phyloP scores from a whole-genome alignment of 768 basidiomycete species.

The Clitopilus hobsonii region DNA sequence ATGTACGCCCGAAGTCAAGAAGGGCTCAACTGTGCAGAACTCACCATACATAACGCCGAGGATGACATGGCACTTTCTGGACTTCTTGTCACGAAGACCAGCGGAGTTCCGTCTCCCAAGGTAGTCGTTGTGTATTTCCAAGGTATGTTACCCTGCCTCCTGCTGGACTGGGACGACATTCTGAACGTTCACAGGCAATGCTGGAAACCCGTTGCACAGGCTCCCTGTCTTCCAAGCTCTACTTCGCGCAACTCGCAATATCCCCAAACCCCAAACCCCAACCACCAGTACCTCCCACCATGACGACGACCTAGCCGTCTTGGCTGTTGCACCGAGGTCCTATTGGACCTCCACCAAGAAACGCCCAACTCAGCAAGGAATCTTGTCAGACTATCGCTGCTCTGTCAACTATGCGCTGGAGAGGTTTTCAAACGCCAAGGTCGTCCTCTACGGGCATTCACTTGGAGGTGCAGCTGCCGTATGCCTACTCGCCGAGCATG shows the following conservation, averaged over 20 bases:
- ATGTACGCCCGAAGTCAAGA: conserved; percentile 9
- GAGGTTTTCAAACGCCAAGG: conserved; percentile 24
- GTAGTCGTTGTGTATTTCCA: conserved; percentile 19
- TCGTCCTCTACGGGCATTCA: conserved; percentile 44
- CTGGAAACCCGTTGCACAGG: conserved; percentile 43
- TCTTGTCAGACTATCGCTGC: conserved; percentile 34
- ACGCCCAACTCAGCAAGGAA: conserved; percentile 31
- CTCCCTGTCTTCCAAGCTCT: conserved; percentile 34
- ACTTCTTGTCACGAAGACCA: conserved; percentile 8
- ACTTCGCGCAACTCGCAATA: conserved; percentile 43
- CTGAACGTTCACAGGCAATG: conserved; percentile 39
- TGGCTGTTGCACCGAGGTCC: conserved; percentile 43
- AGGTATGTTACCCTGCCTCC: conserved; percentile 10
- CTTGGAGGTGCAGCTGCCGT: conserved; percentile 41
- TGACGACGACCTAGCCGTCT: conserved; percentile 14
- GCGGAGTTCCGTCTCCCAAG: conserved; percentile 1
- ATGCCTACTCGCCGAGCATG: conserved; percentile 26
- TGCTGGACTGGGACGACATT: background rate
- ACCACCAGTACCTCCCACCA: background rate
- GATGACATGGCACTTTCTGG: conserved; percentile 8
- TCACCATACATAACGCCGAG: conserved; percentile 5
- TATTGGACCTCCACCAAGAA: conserved; percentile 42
- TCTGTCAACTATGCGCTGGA: conserved; percentile 24
- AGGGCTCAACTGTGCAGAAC: conserved; percentile 13
- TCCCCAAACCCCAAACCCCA: conserved; percentile 29